Evolutionary conservation across 1,284 basidiomycete genomes (phyloP).

Genomic region (Sphagnurus paluster): DNA sequence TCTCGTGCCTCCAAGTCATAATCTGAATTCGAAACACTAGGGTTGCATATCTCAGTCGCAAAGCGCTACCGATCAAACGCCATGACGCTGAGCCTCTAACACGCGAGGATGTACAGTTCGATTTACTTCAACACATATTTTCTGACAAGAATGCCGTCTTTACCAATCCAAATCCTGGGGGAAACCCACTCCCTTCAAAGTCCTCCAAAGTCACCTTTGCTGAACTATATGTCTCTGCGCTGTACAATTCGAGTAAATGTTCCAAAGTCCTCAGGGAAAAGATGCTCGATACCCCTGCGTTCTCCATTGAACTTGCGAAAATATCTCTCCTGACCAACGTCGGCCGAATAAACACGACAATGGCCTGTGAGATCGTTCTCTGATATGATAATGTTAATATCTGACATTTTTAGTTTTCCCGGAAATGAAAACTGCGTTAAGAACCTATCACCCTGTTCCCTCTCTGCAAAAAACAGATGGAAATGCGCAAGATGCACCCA

Average conservation of each 20-base stretch:
- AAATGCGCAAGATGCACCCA: conserved; percentile 84
- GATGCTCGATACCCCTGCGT: conserved; percentile 76
- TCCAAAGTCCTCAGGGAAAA: conserved; percentile 88
- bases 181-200: conserved; percentile 41
- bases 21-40: conserved; percentile 32
- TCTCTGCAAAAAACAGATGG: conserved; percentile 79
- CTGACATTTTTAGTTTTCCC: conserved; percentile 56
- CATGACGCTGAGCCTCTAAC: conserved; percentile 77
- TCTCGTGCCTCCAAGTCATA: conserved; percentile 12
- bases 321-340: conserved; percentile 87
- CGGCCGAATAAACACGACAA: conserved; percentile 92
- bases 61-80: conserved; percentile 75
- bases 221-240: conserved; percentile 81
- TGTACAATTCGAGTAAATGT: conserved; percentile 80
- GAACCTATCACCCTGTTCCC: conserved; percentile 84
- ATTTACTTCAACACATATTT: conserved; percentile 81
- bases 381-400: conserved; percentile 4
- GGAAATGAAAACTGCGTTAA: conserved; percentile 83
- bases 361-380: conserved; percentile 71
- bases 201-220: conserved; percentile 67
- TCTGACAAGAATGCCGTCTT: conserved; percentile 69
- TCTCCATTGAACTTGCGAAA: conserved; percentile 82
- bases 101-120: conserved; percentile 83
- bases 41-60: conserved; percentile 67
- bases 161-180: conserved; percentile 55